Percentiles rank a stretch among this genome's conserved stretches.
Conservation (phyloP, 371 early-diverging fungal species). For the Basidiobolus meristosporus region DNA sequence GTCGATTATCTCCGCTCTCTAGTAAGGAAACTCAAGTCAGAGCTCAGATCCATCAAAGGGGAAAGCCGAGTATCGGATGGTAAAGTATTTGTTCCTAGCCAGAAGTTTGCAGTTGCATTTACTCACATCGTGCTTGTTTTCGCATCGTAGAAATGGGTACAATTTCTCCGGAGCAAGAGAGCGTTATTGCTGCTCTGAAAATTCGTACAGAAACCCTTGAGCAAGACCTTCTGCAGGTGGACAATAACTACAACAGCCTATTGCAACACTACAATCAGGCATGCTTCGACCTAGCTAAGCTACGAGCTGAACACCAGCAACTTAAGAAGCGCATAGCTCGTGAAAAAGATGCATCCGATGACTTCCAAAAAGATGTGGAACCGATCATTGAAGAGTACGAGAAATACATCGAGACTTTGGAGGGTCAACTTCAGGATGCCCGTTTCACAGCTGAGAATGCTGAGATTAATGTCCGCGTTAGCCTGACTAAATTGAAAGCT, state of each 20-base stretch:
- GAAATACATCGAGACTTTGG: slow-evolving; percentile 31
- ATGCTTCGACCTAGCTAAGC: background rate
- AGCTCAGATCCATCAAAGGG: background rate
- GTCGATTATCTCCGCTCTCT: slow-evolving; percentile 28
- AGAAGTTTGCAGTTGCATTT: too few species aligned
- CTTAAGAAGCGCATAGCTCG: background rate
- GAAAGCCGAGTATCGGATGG: background rate
- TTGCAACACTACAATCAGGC: background rate
- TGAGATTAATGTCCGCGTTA: background rate
- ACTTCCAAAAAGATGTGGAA: slow-evolving; percentile 36
- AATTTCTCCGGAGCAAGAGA: too few species aligned
- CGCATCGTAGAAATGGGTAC: too few species aligned
- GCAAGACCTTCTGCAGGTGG: background rate
- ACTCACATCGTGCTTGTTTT: too few species aligned
- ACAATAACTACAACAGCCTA: background rate
- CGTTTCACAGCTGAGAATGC: background rate
- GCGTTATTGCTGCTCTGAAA: too few species aligned
- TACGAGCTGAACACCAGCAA: background rate
- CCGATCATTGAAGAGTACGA: slow-evolving; percentile 54
- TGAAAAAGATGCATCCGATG: slow-evolving; percentile 3
- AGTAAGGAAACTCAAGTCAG: slow-evolving; percentile 18
- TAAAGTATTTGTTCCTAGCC: too few species aligned
- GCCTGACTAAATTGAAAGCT: background rate
- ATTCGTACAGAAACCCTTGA: background rate
- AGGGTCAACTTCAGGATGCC: slow-evolving; percentile 16